phyloP scores from a whole-genome alignment of 371 early-diverging fungal species.

The Capillidium rhysosporum region DNA sequence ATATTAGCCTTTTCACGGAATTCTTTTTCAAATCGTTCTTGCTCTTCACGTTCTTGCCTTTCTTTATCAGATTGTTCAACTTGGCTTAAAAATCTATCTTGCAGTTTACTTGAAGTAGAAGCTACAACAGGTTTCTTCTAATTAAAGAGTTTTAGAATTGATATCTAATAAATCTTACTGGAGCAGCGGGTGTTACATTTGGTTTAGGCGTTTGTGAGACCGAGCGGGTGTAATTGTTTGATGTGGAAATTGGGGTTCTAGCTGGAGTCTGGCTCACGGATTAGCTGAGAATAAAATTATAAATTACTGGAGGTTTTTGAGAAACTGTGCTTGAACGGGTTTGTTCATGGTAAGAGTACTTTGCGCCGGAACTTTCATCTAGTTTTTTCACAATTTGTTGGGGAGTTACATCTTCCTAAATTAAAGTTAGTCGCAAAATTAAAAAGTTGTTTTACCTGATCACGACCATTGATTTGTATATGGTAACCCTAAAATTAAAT shows the following conservation, averaged over 20 bases:
- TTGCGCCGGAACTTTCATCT: constrained; percentile 63
- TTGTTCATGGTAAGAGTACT: constrained; percentile 68
- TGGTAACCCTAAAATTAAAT: constrained; percentile 40
- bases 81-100: constrained; percentile 3
- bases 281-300: neutral
- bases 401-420: constrained; percentile 51
- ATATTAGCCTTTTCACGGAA: constrained; percentile 7
- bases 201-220: constrained; percentile 12
- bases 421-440: neutral
- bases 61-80: neutral
- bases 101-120: neutral
- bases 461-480: constrained; percentile 69
- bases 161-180: neutral
- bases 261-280: constrained; percentile 20
- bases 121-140: neutral
- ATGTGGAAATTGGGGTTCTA: neutral
- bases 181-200: constrained; percentile 9
- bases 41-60: neutral
- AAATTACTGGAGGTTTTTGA: neutral
- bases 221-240: neutral
- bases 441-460: constrained; percentile 12
- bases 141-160: constrained; percentile 8
- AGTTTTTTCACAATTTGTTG: constrained; percentile 65
- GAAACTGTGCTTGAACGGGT: constrained; percentile 3
- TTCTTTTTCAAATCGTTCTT: neutral